Base-by-base conservation (phyloP, 1,139 yeast species). In the Saccharomycopsis hybrid region DNA sequence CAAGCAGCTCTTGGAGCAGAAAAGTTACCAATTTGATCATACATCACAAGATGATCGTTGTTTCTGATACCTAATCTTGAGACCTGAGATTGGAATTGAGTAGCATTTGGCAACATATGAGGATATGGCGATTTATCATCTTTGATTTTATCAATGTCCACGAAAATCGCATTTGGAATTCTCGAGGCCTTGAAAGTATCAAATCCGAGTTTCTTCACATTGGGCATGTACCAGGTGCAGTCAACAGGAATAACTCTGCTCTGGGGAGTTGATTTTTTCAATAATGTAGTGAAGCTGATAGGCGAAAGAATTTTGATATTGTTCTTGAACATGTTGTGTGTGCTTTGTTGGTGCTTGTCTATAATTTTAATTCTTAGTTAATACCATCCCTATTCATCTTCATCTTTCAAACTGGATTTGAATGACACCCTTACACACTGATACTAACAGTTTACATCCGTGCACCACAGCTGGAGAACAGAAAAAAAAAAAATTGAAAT, bases 211-310 rank as follows among this genome's bases (percentile, higher is more conserved):
- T 77, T 71, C 8, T 83, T 80, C 44, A 69, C 70, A 61, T 82
- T 83, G 43, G 97, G 96, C 79, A 90, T 74, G 64, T 80, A 88
- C 97, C 97, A 92, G 0, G 97, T 82, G 4, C 95, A 82, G 64
- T 92, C 98, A 29, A 92, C 70, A 0, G 95, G 85, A 8, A 85
- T 66, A 9, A 84, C 74, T 41, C 81, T 64, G n/a, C 4, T 2
- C n/a, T n/a, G n/a, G n/a, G n/a, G n/a, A n/a, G n/a, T n/a, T n/a
- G n/a, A n/a, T n/a, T n/a, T n/a, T n/a, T n/a, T n/a, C n/a, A n/a
- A n/a, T n/a, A n/a, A n/a, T n/a, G n/a, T n/a, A n/a, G n/a, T n/a
- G n/a, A n/a, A n/a, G n/a, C n/a, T n/a, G n/a, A n/a, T n/a, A n/a
- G n/a, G n/a, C n/a, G n/a, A n/a, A n/a, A n/a, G n/a, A n/a, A n/a